These are phyloP conservation scores for Pinus tabuliformis DNA, from an alignment of 75 land plant species.

Conservation along the genomic window DNA sequence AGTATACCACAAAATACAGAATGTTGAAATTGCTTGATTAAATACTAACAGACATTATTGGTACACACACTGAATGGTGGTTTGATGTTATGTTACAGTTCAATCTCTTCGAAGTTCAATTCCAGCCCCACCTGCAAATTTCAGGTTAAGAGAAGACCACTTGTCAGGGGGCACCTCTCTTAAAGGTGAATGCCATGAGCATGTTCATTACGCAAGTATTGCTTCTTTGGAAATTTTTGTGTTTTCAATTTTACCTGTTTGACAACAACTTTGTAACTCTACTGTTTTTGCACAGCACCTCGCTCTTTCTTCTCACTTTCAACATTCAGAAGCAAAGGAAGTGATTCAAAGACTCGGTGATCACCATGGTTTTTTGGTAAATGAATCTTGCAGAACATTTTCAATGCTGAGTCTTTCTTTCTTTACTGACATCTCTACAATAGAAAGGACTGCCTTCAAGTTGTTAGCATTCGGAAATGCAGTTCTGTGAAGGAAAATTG, in stretches of 20 bases:
- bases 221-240: background rate
- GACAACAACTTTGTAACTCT: background rate
- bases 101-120: constrained; percentile 71
- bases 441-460: too few species aligned
- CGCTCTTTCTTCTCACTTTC: constrained; percentile 93
- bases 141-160: constrained; percentile 27
- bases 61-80: background rate
- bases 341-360: constrained; percentile 69
- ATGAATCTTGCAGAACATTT: too few species aligned
- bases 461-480: too few species aligned
- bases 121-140: constrained; percentile 81
- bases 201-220: background rate
- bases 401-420: background rate
- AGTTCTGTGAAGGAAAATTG: too few species aligned
- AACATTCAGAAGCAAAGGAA: constrained; percentile 85
- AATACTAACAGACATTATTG: background rate
- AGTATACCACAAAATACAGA: background rate
- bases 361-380: constrained; percentile 1
- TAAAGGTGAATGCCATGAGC: constrained; percentile 47
- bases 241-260: background rate
- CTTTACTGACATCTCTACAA: background rate
- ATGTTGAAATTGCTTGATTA: background rate
- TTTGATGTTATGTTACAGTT: constrained; percentile 36
- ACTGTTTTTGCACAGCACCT: constrained; percentile 43
- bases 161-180: background rate